These are phyloP conservation scores for Meira nashicola DNA, from an alignment of 1,284 basidiomycete species.

Conservation along the genomic window DNA sequence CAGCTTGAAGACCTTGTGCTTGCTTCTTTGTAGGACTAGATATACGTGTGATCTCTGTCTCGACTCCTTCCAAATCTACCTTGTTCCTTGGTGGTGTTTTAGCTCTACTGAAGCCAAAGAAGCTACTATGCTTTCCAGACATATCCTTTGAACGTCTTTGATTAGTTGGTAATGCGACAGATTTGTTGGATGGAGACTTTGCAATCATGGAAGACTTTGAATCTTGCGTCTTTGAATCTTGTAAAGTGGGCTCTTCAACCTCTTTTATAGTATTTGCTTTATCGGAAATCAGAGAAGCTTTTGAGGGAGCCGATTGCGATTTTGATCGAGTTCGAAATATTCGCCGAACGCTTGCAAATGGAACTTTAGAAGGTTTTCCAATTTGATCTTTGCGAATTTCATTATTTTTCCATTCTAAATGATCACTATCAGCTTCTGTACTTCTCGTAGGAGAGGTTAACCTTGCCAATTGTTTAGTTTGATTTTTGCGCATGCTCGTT, in stretches of 20 bases:
- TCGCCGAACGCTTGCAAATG: background rate
- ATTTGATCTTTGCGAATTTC: background rate
- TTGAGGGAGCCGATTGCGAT: background rate
- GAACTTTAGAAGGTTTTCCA: background rate
- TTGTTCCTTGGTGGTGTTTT: background rate
- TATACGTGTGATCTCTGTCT: background rate
- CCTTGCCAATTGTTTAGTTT: background rate
- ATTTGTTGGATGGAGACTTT: background rate
- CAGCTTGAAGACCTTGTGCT: background rate
- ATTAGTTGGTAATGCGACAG: background rate
- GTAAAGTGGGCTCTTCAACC: background rate
- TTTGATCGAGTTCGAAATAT: constrained; percentile 1
- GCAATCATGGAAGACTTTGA: background rate
- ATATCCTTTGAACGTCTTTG: background rate
- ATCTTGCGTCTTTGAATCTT: background rate
- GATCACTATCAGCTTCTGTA: background rate
- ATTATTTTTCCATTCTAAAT: background rate
- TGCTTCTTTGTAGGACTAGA: background rate
- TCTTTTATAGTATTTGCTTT: too few relatives aligned
- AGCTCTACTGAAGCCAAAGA: constrained; percentile 4
- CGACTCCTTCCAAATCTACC: constrained; percentile 8
- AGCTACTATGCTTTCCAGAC: background rate
- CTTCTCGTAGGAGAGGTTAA: too few relatives aligned
- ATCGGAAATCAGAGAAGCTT: background rate
- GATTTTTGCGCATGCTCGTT: background rate